Conservation (phyloP, 2,329 filamentous ascomycete species). For the Exophiala bonariae region DNA sequence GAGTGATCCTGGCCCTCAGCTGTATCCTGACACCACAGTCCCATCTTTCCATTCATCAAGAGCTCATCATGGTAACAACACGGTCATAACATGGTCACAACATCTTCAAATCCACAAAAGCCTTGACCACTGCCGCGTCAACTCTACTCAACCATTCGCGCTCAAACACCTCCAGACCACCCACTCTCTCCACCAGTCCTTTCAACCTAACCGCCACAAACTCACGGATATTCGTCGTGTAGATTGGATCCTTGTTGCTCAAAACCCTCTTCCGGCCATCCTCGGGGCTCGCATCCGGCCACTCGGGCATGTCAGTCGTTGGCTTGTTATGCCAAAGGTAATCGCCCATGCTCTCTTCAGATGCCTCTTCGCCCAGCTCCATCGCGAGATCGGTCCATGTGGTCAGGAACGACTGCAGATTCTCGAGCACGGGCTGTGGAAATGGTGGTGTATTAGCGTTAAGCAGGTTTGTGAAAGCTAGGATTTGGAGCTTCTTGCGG, state of each 20-base stretch:
- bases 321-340: conserved; percentile 39
- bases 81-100: conserved; percentile 10
- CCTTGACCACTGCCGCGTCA: conserved; percentile 24
- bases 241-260: conserved; percentile 42
- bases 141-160: conserved; percentile 26
- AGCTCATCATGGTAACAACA: too few species aligned
- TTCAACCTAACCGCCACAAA: conserved; percentile 44
- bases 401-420: conserved; percentile 47
- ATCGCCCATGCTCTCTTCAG: conserved; percentile 40
- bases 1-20: too few species aligned
- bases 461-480: conserved; percentile 48
- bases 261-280: conserved; percentile 41
- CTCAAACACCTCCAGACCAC: conserved; percentile 25
- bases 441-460: conserved; percentile 36
- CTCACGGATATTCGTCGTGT: conserved; percentile 45
- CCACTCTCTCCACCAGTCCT: conserved; percentile 36
- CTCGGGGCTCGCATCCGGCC: conserved; percentile 41
- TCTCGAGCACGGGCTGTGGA: conserved; percentile 41
- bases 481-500: conserved; percentile 48
- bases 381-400: conserved; percentile 49
- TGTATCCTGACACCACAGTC: too few species aligned
- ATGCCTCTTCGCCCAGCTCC: conserved; percentile 43
- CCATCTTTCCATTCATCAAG: too few species aligned
- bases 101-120: conserved; percentile 25
- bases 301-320: conserved; percentile 34